Evolutionary conservation across 2,329 filamentous ascomycete species (phyloP).

Genomic region (Nigrospora sphaerica): DNA sequence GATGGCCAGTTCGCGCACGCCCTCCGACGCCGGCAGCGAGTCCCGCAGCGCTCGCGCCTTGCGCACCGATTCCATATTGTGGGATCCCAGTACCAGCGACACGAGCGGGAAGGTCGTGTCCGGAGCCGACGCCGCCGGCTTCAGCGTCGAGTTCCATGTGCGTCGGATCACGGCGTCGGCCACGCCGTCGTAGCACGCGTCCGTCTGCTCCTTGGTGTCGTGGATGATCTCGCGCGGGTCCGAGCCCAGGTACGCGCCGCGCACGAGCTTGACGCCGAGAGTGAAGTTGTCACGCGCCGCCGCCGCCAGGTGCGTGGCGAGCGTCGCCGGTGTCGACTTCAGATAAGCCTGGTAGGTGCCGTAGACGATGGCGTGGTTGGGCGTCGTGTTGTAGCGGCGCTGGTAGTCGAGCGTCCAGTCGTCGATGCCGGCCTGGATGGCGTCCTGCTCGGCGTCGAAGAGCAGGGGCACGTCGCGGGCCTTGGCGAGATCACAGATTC

Average conservation of each 20-base stretch:
- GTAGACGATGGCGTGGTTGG: conserved; percentile 64
- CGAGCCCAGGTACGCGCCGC: conserved; percentile 65
- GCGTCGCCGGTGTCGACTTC: conserved; percentile 49
- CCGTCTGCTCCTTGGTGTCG: conserved; percentile 65
- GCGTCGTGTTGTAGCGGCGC: conserved; percentile 62
- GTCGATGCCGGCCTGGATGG: conserved; percentile 73
- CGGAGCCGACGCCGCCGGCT: conserved; percentile 15
- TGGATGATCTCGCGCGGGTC: conserved; percentile 66
- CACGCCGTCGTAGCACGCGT: conserved; percentile 65
- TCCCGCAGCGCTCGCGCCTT: conserved; percentile 46
- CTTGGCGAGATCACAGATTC: conserved; percentile 66
- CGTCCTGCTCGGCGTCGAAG: conserved; percentile 80
- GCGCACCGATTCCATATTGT: conserved; percentile 69
- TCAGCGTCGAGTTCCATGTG: conserved; percentile 50
- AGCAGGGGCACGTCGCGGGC: conserved; percentile 65
- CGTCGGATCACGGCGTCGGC: conserved; percentile 59
- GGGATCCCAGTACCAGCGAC: conserved; percentile 69
- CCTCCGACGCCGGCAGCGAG: conserved; percentile 28
- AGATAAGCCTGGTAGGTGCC: conserved; percentile 75
- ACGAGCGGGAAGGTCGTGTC: conserved; percentile 43
- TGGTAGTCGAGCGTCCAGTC: conserved; percentile 74
- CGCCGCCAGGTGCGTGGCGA: conserved; percentile 51
- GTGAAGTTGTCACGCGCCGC: conserved; percentile 56
- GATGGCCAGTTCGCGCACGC: conserved; percentile 45
- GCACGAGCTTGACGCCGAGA: conserved; percentile 68